Evolutionary conservation across 192 early-diverging fungal genomes (phyloP).

Genomic region (Entomortierella parvispora): DNA sequence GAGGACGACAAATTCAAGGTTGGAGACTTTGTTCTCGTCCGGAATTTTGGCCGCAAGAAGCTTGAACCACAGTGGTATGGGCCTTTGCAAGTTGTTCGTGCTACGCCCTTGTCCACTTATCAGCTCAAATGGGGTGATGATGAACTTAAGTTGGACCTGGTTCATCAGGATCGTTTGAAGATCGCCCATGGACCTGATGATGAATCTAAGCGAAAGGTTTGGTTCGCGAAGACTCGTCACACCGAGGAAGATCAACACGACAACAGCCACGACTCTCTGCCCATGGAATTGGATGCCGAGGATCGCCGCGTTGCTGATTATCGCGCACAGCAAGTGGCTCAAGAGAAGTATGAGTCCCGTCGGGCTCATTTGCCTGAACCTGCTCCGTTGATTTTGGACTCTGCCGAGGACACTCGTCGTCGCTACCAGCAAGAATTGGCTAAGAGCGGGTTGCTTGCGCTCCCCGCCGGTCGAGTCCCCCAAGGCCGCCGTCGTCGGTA

Average conservation of each 20-base stretch:
- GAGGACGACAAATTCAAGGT: neutral
- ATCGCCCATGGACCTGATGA: neutral
- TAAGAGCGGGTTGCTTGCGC: too few relatives aligned
- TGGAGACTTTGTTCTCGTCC: neutral
- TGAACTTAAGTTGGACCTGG: conserved; percentile 3
- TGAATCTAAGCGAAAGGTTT: neutral
- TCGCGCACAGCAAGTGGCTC: too few relatives aligned
- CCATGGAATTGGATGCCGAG: too few relatives aligned
- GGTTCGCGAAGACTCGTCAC: conserved; percentile 1
- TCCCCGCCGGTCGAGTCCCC: too few relatives aligned
- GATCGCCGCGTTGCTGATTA: too few relatives aligned
- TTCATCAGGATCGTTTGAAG: conserved; percentile 12
- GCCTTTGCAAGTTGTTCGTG: neutral
- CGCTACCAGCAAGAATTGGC: too few relatives aligned
- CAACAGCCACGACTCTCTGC: neutral
- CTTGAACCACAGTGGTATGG: neutral
- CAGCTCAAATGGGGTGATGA: conserved; percentile 8
- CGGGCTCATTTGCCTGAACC: too few relatives aligned
- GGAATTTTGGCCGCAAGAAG: neutral
- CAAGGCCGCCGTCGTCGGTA: too few relatives aligned
- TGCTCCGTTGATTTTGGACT: too few relatives aligned
- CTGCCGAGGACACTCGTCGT: too few relatives aligned
- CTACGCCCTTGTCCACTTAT: neutral
- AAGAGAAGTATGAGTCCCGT: too few relatives aligned
- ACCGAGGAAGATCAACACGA: neutral